These are phyloP conservation scores for Sarocladiaceae sp. DNA, from an alignment of 2,329 filamentous ascomycete species.

Conservation along the genomic window DNA sequence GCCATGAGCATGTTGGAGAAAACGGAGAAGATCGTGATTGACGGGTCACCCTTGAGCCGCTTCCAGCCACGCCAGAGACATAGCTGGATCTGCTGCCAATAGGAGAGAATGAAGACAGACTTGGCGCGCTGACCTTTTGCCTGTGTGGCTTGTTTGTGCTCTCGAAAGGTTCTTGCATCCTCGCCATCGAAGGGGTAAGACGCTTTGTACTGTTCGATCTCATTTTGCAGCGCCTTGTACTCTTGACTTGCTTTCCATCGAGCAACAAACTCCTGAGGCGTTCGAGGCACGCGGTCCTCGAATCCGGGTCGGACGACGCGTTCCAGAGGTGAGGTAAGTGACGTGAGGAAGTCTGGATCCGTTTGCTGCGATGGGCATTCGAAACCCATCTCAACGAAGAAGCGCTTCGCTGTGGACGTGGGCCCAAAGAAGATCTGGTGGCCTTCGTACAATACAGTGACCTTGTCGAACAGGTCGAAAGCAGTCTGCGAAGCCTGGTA, in stretches of 20 bases:
- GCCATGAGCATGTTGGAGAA: slow-evolving; percentile 41
- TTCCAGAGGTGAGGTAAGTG: slow-evolving; percentile 58
- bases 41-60: slow-evolving; percentile 34
- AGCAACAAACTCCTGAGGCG: slow-evolving; percentile 40
- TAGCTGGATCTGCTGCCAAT: slow-evolving; percentile 39
- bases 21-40: slow-evolving; percentile 41
- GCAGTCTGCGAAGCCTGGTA: slow-evolving; percentile 64
- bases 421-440: slow-evolving; percentile 61
- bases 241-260: slow-evolving; percentile 26
- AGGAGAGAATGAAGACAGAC: slow-evolving; percentile 44
- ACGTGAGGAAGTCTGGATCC: slow-evolving; percentile 68
- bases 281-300: slow-evolving; percentile 52
- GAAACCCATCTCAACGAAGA: slow-evolving; percentile 65
- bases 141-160: slow-evolving; percentile 20
- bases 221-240: slow-evolving; percentile 21
- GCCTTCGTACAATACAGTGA: slow-evolving; percentile 53
- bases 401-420: slow-evolving; percentile 54
- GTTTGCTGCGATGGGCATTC: slow-evolving; percentile 63
- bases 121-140: slow-evolving; percentile 34
- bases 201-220: slow-evolving; percentile 33
- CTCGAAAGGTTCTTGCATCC: slow-evolving; percentile 19
- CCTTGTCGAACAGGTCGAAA: slow-evolving; percentile 63
- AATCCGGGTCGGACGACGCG: slow-evolving; percentile 52
- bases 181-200: slow-evolving; percentile 42
- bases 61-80: slow-evolving; percentile 36